Evolutionary conservation across 2,329 filamentous ascomycete genomes (phyloP), one percentile per base, ranked within the genome.

Genomic region (Helicocarpus griseus): DNA sequence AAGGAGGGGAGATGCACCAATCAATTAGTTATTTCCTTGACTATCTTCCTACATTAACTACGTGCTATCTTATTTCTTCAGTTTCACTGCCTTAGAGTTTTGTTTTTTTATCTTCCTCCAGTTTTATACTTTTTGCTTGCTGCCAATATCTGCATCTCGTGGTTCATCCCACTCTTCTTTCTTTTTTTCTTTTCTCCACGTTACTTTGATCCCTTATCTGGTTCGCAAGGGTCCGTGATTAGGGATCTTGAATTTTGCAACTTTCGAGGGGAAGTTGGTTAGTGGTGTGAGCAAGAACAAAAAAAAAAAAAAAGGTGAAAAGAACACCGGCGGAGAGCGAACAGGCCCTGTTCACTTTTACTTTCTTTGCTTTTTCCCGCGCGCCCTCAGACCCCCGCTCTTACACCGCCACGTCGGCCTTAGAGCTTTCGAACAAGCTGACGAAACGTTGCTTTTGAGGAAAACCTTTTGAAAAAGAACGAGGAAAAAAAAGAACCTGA

Each of bases 51-150:
- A 1, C 14, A 29, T 29, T 9, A 8, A 28, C 14, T 28, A 5
- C 11, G 4, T 13, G 21, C 48, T 53, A 47, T 26, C 49, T 53
- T 48, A 49, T 53, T 60, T 54, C 55, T 56, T 57, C 52, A n/a
- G n/a, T n/a, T n/a, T n/a, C n/a, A n/a, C n/a, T n/a, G n/a, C n/a
- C n/a, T n/a, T n/a, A n/a, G n/a, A n/a, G n/a, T n/a, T 52, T 54
- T 52, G 53, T 59, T 58, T 55, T 50, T 48, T 53, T 28, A 39
- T 36, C 49, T 51, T 48, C 24, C 33, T 39, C 38, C 43, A n/a
- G 53, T 31, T 48, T 49, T n/a, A 48, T 50, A 14, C 41, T 48
- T 43, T 41, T 24, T 22, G 24, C 40, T 43, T 44, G 41, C 28
- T 44, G 26, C 26, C 41, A 22, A 44, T 29, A n/a, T n/a, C 5